These are phyloP conservation scores for Beauveria scarabaeidicola DNA, from an alignment of 2,329 filamentous ascomycete genomes.

Conservation along the genomic window DNA sequence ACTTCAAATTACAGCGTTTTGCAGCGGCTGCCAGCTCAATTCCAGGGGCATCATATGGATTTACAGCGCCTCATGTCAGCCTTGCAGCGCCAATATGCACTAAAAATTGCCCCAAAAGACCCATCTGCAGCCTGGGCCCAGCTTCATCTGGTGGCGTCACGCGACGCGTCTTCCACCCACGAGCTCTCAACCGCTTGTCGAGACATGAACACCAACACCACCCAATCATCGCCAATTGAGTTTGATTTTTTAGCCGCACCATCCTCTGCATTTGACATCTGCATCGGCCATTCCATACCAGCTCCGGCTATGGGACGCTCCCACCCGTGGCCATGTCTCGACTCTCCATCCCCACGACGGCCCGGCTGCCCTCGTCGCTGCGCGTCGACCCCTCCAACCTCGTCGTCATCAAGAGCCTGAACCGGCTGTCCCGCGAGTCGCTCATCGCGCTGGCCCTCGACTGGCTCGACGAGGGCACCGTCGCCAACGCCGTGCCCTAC, in stretches of 20 bases:
- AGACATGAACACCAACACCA: not conserved
- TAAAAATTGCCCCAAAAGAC: not conserved
- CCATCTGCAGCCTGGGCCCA: not conserved
- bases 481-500: conserved; percentile 40
- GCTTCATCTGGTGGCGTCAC: not conserved
- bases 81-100: not conserved
- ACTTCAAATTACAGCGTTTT: not conserved
- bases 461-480: conserved; percentile 66
- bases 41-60: not conserved
- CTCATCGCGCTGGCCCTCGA: conserved; percentile 64
- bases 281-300: not conserved
- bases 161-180: conserved; percentile 4
- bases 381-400: conserved; percentile 58
- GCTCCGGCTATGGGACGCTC: not conserved
- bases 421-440: conserved; percentile 61
- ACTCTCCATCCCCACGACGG: conserved; percentile 61
- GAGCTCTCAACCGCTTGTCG: not conserved
- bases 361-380: conserved; percentile 61
- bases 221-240: not conserved
- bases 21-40: not conserved
- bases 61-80: not conserved
- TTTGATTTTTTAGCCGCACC: not conserved
- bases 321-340: conserved; percentile 34
- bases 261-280: not conserved
- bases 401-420: conserved; percentile 57